Conservation (phyloP, 2,329 filamentous ascomycete species). For the Fusarium denticulatum region DNA sequence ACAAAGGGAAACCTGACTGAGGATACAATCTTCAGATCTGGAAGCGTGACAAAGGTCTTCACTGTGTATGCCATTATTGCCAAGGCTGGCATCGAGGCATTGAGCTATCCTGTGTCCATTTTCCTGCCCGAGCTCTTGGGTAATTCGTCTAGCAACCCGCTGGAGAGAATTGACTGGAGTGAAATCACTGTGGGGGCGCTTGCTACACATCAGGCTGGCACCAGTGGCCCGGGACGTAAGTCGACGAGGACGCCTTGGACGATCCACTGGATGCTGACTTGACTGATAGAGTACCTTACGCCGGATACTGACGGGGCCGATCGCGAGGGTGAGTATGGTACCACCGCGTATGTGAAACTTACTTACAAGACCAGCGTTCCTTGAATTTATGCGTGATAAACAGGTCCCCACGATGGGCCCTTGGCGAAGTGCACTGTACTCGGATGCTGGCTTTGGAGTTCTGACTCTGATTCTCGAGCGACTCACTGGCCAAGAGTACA, state of each 20-base stretch:
- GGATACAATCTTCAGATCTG: conserved; percentile 10
- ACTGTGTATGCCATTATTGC: conserved; percentile 28
- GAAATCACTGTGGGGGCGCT: conserved; percentile 35
- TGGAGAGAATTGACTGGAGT: conserved; percentile 23
- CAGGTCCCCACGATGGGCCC: conserved; percentile 21
- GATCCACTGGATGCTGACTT: not conserved
- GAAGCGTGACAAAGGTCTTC: conserved; percentile 33
- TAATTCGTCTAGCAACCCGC: not conserved
- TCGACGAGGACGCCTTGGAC: rapidly evolving
- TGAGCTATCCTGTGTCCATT: conserved; percentile 25
- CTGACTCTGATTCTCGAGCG: conserved; percentile 25
- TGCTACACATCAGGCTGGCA: conserved; percentile 31
- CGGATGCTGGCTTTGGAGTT: conserved; percentile 33
- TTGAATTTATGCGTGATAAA: conserved; percentile 14
- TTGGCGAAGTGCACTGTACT: conserved; percentile 34
- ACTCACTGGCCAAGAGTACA: conserved; percentile 13
- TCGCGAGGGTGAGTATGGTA: not conserved
- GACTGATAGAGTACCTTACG: not conserved
- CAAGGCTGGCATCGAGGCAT: conserved; percentile 27
- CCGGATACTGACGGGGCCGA: rapidly evolving
- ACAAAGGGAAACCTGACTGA: conserved; percentile 31
- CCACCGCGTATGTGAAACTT: rapidly evolving
- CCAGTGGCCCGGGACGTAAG: conserved; percentile 13
- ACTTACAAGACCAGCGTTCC: not conserved
- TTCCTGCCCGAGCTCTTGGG: conserved; percentile 33